Evolutionary conservation across 441 rosid species (phyloP).

Genomic region (Populus hybrid): DNA sequence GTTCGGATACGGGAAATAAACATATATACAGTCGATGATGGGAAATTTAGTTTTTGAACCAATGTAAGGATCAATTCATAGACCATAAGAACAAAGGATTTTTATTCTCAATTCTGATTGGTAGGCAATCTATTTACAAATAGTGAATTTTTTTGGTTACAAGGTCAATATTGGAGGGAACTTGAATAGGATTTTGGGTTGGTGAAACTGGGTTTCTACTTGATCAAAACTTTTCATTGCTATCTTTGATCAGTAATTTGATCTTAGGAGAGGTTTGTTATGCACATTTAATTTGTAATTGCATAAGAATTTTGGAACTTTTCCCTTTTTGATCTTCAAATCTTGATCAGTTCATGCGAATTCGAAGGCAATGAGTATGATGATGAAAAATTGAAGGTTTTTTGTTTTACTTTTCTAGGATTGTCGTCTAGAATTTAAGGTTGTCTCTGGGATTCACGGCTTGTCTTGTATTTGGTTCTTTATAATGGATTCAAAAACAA

Average conservation of each 20-base stretch:
- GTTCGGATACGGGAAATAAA: slow-evolving; percentile 10
- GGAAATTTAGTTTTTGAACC: slow-evolving; percentile 20
- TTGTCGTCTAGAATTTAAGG: slow-evolving; percentile 11
- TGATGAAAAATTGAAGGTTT: background rate
- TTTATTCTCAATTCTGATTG: slow-evolving; percentile 19
- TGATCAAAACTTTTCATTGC: background rate
- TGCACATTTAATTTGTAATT: background rate
- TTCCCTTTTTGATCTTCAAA: background rate
- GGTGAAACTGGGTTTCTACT: slow-evolving; percentile 26
- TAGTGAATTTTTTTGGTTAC: slow-evolving; percentile 12
- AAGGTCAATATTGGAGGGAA: slow-evolving; percentile 28
- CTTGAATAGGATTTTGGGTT: slow-evolving; percentile 29
- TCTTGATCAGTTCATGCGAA: background rate
- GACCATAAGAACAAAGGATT: background rate
- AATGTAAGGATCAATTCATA: slow-evolving; percentile 16
- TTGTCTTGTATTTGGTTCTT: slow-evolving; percentile 6
- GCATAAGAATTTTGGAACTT: background rate
- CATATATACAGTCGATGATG: slow-evolving; percentile 24
- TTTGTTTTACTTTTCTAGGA: background rate
- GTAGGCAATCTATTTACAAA: slow-evolving; percentile 7
- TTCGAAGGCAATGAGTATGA: background rate
- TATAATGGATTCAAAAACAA: slow-evolving; percentile 40
- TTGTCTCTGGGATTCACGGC: background rate
- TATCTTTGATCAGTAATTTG: slow-evolving; percentile 17
- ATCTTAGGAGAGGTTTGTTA: background rate